These are phyloP conservation scores for Podaxis carcinomalis DNA, from an alignment of 768 basidiomycete genomes.

Conservation along the genomic window DNA sequence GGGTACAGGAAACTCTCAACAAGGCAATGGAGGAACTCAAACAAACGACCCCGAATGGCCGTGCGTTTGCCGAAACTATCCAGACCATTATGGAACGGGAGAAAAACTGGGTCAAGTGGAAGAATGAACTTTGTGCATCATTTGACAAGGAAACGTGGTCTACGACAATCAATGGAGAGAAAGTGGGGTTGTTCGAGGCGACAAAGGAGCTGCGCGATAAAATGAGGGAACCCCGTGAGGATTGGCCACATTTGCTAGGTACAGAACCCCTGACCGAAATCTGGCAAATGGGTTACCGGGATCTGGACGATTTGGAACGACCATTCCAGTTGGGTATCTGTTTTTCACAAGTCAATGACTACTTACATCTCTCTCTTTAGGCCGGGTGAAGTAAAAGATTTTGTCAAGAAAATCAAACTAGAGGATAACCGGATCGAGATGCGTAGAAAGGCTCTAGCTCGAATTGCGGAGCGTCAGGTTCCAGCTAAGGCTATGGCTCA, in stretches of 20 bases:
- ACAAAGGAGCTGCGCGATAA: slow-evolving; percentile 47
- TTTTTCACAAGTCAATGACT: slow-evolving; percentile 7
- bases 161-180: slow-evolving; percentile 41
- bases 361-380: slow-evolving; percentile 28
- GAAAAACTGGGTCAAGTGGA: slow-evolving; percentile 90
- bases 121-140: slow-evolving; percentile 73
- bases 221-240: slow-evolving; percentile 52
- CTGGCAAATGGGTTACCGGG: slow-evolving; percentile 79
- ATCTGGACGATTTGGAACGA: slow-evolving; percentile 55
- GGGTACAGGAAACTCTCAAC: slow-evolving; percentile 68
- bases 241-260: slow-evolving; percentile 65
- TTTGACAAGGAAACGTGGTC: slow-evolving; percentile 75
- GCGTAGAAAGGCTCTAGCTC: slow-evolving; percentile 38
- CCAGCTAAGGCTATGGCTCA: slow-evolving; percentile 11
- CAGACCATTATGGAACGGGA: slow-evolving; percentile 72
- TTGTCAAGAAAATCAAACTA: slow-evolving; percentile 63
- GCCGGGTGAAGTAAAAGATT: slow-evolving; percentile 71
- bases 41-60: slow-evolving; percentile 75
- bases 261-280: slow-evolving; percentile 73
- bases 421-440: slow-evolving; percentile 60
- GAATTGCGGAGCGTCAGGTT: slow-evolving; percentile 25
- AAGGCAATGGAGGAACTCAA: slow-evolving; percentile 59
- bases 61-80: slow-evolving; percentile 72
- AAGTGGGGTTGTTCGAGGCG: slow-evolving; percentile 57
- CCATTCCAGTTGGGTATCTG: slow-evolving; percentile 55